Base-by-base conservation (phyloP, 345 rosid species). In the Eucalyptus sideroxylon region DNA sequence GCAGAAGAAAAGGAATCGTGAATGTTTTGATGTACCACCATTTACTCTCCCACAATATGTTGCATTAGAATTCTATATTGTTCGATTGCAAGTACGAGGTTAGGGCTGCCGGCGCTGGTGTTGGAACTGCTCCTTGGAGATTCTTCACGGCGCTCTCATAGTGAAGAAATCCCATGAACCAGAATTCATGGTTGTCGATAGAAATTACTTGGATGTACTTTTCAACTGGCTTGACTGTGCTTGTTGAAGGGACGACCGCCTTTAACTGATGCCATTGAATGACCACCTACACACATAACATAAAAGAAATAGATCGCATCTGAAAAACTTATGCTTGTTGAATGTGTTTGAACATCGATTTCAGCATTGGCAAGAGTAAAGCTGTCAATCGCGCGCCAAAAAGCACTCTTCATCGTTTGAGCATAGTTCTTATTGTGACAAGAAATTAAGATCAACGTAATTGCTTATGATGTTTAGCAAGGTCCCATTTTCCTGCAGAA, bases 161-260 rank as follows among this genome's bases (percentile, higher is more conserved):
- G 91, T 86, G 77, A 53, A 86, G 59, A 60, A 90, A 90, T 31
- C 91, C 91, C 90, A 90, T 90, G 87, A 90, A 90, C 91, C 90
- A 90, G 88, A 88, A 90, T 81, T 90, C 91, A 31, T 86, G 90
- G 62, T 86, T 59, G 30, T 90, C 87, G 27, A 88, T 31, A 17
- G 91, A 90, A 31, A 88, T 88, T 11, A 90, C 90, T 86, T 86
- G 91, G 53, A 88, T 77, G 87, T 88, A 90, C 72, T 90, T 90
- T 59, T 90, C 91, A 47, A 62, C 49, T 1, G 88, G 87, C 86
- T 90, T 90, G 90, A 60, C 40, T 49, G 67, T 86, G 89, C 87
- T 59, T 13, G 89, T 51, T n/a, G 91, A 90, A 86, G 69, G 90
- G 69, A 86, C 47, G 80, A 30, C 85, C 21, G 37, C 88, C 50